These are phyloP conservation scores for Fusarium bactridioides DNA, from an alignment of 2,329 filamentous ascomycete species.

Conservation along the genomic window DNA sequence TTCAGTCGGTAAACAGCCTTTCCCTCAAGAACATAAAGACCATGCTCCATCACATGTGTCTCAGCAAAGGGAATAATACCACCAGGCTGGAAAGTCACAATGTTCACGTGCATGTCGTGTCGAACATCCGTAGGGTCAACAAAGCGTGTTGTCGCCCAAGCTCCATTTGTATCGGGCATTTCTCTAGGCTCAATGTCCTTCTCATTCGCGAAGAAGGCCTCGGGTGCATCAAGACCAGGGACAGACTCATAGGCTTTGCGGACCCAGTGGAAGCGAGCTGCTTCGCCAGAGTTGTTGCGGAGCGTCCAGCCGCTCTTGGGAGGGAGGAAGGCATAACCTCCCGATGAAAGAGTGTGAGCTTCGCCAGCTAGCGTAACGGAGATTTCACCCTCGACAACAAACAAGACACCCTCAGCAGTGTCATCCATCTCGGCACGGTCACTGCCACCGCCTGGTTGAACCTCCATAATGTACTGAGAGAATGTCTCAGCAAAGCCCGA, in stretches of 20 bases:
- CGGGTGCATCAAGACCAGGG: slow-evolving; percentile 8
- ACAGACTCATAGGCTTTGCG: slow-evolving; percentile 24
- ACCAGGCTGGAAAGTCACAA: slow-evolving; percentile 20
- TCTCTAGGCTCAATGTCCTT: slow-evolving; percentile 8
- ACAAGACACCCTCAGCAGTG: slow-evolving; percentile 16
- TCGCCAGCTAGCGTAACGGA: slow-evolving; percentile 6
- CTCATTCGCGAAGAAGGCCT: slow-evolving; percentile 21
- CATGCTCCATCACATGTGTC: slow-evolving; percentile 27
- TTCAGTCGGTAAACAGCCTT: slow-evolving; percentile 23
- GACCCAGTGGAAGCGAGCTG: slow-evolving; percentile 22
- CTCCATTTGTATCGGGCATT: slow-evolving; percentile 25
- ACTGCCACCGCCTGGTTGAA: slow-evolving; percentile 16
- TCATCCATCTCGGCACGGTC: slow-evolving; percentile 23
- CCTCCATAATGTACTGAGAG: slow-evolving; percentile 28
- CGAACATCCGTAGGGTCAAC: slow-evolving; percentile 14
- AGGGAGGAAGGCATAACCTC: slow-evolving; percentile 21
- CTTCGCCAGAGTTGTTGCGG: slow-evolving; percentile 12
- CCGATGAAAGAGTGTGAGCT: slow-evolving; percentile 2
- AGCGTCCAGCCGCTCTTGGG: slow-evolving; percentile 25
- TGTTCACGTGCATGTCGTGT: slow-evolving; percentile 27
- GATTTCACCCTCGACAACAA: slow-evolving; percentile 21
- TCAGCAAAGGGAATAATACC: slow-evolving; percentile 22
- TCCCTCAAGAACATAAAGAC: slow-evolving; percentile 21
- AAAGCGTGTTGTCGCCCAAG: slow-evolving; percentile 21
- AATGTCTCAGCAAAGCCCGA: slow-evolving; percentile 28